Conservation (phyloP, 768 basidiomycete genomes). For the Mycena olivaceomarginata region DNA sequence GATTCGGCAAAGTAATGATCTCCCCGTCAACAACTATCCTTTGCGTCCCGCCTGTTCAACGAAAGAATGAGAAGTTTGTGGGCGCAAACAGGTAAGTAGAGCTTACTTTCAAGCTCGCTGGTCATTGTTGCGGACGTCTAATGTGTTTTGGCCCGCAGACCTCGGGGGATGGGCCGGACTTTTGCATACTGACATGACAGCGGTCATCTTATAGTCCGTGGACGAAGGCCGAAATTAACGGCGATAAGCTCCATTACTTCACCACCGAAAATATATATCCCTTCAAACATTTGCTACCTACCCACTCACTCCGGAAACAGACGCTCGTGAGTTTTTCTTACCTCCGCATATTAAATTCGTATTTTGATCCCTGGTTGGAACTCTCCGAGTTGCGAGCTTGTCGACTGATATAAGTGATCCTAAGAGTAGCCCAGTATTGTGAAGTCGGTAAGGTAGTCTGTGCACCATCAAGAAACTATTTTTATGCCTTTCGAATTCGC, state of each 20-base stretch:
- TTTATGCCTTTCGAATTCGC: too few relatives aligned
- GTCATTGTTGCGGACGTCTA: neutral
- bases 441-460: too few relatives aligned
- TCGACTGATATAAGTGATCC: too few relatives aligned
- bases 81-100: too few relatives aligned
- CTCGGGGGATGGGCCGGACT: too few relatives aligned
- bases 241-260: neutral
- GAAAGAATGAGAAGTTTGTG: too few relatives aligned
- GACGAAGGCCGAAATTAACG: neutral
- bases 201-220: neutral
- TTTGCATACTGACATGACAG: neutral
- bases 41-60: neutral
- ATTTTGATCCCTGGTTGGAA: too few relatives aligned
- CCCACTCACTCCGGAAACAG: neutral
- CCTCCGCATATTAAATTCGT: neutral
- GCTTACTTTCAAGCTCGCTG: too few relatives aligned
- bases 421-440: too few relatives aligned
- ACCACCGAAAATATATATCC: neutral
- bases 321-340: neutral
- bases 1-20: neutral
- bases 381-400: too few relatives aligned
- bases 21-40: constrained; percentile 8
- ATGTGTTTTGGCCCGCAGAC: neutral
- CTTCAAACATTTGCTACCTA: too few relatives aligned
- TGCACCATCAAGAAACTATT: too few relatives aligned